These are phyloP conservation scores for Tuber umbilicatum DNA, from an alignment of 495 filamentous ascomycete genomes.

Conservation along the genomic window DNA sequence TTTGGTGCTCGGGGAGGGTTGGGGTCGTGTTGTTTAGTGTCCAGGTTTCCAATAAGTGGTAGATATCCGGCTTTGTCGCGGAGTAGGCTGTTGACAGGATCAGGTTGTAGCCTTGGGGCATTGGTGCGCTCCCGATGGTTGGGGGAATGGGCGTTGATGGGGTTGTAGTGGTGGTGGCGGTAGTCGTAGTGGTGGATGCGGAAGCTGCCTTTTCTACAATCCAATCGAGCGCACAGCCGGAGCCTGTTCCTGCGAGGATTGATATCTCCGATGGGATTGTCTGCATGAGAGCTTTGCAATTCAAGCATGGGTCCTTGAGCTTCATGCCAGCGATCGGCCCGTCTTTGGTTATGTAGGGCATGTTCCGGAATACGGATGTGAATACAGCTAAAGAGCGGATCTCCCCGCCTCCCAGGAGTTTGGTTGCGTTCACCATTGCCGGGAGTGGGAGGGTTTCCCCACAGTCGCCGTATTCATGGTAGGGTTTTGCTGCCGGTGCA, in stretches of 20 bases:
- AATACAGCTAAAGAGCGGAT: constrained; percentile 13
- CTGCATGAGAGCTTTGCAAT: constrained; percentile 19
- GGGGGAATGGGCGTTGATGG: not conserved
- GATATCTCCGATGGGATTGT: not conserved
- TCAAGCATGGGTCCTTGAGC: constrained; percentile 14
- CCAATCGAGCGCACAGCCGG: not conserved
- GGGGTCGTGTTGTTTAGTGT: constrained; percentile 9
- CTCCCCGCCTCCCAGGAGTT: not conserved
- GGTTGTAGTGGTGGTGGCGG: not conserved
- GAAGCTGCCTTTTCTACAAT: constrained; percentile 1
- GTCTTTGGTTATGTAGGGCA: constrained; percentile 7
- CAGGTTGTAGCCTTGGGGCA: not conserved
- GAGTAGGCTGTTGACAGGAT: constrained; percentile 7
- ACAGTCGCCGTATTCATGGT: constrained; percentile 13
- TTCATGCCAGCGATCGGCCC: constrained; percentile 2
- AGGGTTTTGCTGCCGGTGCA: constrained; percentile 1
- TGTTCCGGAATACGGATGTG: not conserved
- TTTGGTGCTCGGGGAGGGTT: constrained; percentile 1
- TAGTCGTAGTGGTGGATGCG: not conserved
- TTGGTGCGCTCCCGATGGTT: not conserved
- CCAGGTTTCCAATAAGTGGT: not conserved
- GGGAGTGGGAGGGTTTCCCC: constrained; percentile 16
- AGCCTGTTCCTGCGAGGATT: not conserved
- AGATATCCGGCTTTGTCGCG: constrained; percentile 12
- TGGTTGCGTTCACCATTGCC: constrained; percentile 7